Percentiles rank a stretch among this genome's conserved stretches.
Evolutionary conservation across 192 early-diverging fungal genomes (phyloP).

Genomic region (Paraglomus occultum): DNA sequence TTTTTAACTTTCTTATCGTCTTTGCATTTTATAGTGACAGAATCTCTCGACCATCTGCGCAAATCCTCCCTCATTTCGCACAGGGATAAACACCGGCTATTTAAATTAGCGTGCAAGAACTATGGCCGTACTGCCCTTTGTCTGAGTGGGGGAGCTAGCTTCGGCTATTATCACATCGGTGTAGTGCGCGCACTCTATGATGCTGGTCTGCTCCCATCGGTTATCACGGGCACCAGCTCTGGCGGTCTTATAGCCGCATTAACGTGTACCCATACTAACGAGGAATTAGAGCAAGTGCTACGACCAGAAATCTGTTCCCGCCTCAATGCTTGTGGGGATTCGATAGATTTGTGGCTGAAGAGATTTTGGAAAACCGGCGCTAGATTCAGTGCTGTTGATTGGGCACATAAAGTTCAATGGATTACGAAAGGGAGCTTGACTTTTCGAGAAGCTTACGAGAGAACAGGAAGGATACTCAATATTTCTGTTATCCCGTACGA

Average conservation of each 20-base stretch:
- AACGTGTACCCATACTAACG: constrained; percentile 67
- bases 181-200: constrained; percentile 72
- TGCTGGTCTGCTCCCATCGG: constrained; percentile 61
- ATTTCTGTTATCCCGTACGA: constrained; percentile 78
- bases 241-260: constrained; percentile 63
- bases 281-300: constrained; percentile 57
- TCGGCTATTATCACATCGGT: constrained; percentile 71
- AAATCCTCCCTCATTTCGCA: constrained; percentile 36
- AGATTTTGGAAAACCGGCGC: constrained; percentile 46
- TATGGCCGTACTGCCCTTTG: constrained; percentile 79
- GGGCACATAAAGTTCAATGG: constrained; percentile 66
- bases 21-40: constrained; percentile 39
- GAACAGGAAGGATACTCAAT: constrained; percentile 85
- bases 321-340: constrained; percentile 54
- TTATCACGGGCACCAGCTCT: constrained; percentile 79
- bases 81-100: constrained; percentile 62
- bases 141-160: constrained; percentile 73
- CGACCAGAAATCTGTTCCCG: constrained; percentile 47
- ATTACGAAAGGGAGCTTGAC: constrained; percentile 76
- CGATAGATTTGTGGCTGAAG: constrained; percentile 38
- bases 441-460: constrained; percentile 86
- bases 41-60: constrained; percentile 41
- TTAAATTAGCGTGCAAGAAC: constrained; percentile 59
- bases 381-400: constrained; percentile 59
- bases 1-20: background rate